phyloP scores from a whole-genome alignment of 2,329 filamentous ascomycete genomes.

The Xylaria sp. region DNA sequence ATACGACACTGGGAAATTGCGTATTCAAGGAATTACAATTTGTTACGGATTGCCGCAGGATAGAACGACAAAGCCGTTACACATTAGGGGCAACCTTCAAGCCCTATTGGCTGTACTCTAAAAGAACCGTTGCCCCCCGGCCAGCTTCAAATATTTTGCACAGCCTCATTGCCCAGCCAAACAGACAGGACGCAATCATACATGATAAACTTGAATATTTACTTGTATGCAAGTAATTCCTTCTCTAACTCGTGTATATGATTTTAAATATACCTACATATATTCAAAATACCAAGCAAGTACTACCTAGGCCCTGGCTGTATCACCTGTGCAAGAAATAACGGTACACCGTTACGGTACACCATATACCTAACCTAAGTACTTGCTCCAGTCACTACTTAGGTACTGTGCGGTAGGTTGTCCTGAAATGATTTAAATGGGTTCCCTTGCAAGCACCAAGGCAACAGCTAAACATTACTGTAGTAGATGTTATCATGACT shows the following conservation, averaged over 20 bases:
- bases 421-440: too few species aligned
- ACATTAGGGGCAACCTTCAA: constrained; percentile 18
- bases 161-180: constrained; percentile 34
- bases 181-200: constrained; percentile 9
- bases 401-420: background rate
- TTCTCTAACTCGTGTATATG: too few species aligned
- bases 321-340: background rate
- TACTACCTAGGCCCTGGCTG: too few species aligned
- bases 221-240: background rate
- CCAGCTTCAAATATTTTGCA: constrained; percentile 20
- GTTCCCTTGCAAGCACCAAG: background rate
- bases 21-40: constrained; percentile 15
- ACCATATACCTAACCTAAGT: background rate
- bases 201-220: background rate
- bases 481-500: background rate
- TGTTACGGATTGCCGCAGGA: background rate
- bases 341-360: background rate
- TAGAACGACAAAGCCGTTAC: constrained; percentile 1
- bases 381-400: too few species aligned
- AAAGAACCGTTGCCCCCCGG: constrained; percentile 8
- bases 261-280: too few species aligned
- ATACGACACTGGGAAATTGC: constrained; percentile 19
- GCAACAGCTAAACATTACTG: background rate
- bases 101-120: constrained; percentile 20
- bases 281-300: too few species aligned